phyloP scores from a whole-genome alignment of 23 red algal genomes.

The Gracilaria caudata region DNA sequence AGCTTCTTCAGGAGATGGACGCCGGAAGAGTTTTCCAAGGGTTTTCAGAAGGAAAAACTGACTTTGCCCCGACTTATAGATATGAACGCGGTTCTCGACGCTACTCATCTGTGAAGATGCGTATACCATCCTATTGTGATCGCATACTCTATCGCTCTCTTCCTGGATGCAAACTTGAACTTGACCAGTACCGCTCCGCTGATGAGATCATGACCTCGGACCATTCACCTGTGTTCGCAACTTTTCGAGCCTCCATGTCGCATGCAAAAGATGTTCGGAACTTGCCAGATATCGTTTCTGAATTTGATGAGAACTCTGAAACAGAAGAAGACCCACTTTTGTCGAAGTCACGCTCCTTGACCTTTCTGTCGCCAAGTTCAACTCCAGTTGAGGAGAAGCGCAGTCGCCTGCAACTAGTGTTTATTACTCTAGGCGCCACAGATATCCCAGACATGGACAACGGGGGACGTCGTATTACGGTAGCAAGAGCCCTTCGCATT shows the following conservation, averaged over 20 bases:
- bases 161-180: slow-evolving; percentile 33
- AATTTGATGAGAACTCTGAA: neutral
- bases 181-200: slow-evolving; percentile 64
- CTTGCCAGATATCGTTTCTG: slow-evolving; percentile 21
- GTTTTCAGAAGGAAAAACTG: slow-evolving; percentile 77
- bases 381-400: neutral
- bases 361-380: neutral
- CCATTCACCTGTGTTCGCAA: slow-evolving; percentile 86
- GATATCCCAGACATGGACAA: slow-evolving; percentile 62
- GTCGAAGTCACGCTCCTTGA: slow-evolving; percentile 11
- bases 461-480: slow-evolving; percentile 41
- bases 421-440: slow-evolving; percentile 35
- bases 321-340: slow-evolving; percentile 19
- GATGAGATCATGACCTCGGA: slow-evolving; percentile 93
- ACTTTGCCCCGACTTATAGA: slow-evolving; percentile 93
- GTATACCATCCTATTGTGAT: slow-evolving; percentile 88
- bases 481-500: slow-evolving; percentile 47
- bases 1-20: slow-evolving; percentile 66
- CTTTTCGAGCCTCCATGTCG: slow-evolving; percentile 58
- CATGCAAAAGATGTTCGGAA: slow-evolving; percentile 2
- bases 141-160: slow-evolving; percentile 77
- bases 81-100: slow-evolving; percentile 64
- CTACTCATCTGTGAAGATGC: slow-evolving; percentile 71
- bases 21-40: slow-evolving; percentile 72
- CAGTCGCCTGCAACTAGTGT: slow-evolving; percentile 25